phyloP scores from a whole-genome alignment of 805 yeast species.

The Wickerhamiella alocasiicola region DNA sequence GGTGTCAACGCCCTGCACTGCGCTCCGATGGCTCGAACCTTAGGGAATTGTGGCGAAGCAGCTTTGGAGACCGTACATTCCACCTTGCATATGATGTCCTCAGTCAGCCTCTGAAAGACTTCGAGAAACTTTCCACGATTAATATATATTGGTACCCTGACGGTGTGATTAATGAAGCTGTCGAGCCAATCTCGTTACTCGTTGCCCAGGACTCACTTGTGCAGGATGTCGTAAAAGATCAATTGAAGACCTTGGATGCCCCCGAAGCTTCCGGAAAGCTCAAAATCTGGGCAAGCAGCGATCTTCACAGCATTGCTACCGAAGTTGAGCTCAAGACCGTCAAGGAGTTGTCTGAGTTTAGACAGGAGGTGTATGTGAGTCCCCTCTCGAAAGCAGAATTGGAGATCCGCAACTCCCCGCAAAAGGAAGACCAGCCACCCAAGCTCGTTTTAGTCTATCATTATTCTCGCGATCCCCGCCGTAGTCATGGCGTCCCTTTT shows the following conservation, averaged over 20 bases:
- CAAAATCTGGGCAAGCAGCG: neutral
- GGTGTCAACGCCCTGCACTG: constrained; percentile 4
- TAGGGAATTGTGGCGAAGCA: constrained; percentile 10
- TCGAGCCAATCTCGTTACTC: neutral
- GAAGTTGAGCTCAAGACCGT: neutral
- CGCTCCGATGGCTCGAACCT: constrained; percentile 14
- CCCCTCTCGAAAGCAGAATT: neutral
- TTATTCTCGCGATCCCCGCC: constrained; percentile 24
- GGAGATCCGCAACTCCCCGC: neutral
- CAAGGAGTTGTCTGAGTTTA: neutral
- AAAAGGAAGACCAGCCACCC: neutral
- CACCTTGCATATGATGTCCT: constrained; percentile 62
- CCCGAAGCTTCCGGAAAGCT: neutral
- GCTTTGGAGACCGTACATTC: constrained; percentile 14
- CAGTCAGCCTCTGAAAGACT: constrained; percentile 58
- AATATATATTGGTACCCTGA: constrained; percentile 61
- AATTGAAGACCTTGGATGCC: neutral
- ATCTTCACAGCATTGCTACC: neutral
- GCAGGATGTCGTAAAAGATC: neutral
- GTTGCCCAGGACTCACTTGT: neutral
- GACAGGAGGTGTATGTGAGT: neutral
- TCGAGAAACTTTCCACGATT: constrained; percentile 61
- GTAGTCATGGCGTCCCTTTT: constrained; percentile 71
- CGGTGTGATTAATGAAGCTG: constrained; percentile 30
- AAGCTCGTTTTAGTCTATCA: constrained; percentile 6